A percentile compares a stretch with the other conserved stretches of the same genome.
Evolutionary conservation across 768 basidiomycete species (phyloP).

Genomic region (Suillus americanus): DNA sequence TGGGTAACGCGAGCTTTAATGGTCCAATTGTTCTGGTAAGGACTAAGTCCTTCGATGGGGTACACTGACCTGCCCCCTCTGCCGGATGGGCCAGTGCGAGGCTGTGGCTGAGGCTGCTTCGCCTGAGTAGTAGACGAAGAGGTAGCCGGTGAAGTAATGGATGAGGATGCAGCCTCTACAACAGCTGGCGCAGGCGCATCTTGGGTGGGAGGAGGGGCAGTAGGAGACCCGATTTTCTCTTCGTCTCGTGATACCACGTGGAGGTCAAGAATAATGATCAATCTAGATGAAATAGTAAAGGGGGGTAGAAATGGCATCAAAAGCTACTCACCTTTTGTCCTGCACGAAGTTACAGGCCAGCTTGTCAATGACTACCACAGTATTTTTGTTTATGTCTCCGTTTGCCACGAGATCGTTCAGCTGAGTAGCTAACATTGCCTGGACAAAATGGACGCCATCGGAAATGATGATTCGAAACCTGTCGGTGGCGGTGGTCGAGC

Average conservation of each 20-base stretch:
- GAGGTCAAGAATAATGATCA: slow-evolving; percentile 78
- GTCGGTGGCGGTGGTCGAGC: slow-evolving; percentile 40
- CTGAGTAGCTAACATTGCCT: slow-evolving; percentile 94
- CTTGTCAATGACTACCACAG: slow-evolving; percentile 68
- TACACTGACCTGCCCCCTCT: slow-evolving; percentile 41
- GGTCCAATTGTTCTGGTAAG: slow-evolving; percentile 98
- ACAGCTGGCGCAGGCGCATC: slow-evolving; percentile 25
- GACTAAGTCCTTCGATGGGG: slow-evolving; percentile 93
- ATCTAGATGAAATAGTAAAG: slow-evolving; percentile 40
- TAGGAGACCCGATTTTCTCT: slow-evolving; percentile 77
- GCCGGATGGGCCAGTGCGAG: slow-evolving; percentile 16
- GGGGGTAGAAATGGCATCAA: not conserved
- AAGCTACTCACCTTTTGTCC: slow-evolving; percentile 67
- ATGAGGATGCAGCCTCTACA: slow-evolving; percentile 28
- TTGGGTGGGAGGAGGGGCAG: slow-evolving; percentile 36
- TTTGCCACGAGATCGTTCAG: slow-evolving; percentile 74
- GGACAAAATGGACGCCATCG: slow-evolving; percentile 83
- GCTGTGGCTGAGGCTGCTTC: not conserved
- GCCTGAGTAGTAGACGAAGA: slow-evolving; percentile 19
- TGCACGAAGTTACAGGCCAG: slow-evolving; percentile 84
- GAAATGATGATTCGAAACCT: slow-evolving; percentile 84
- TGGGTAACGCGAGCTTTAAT: slow-evolving; percentile 92
- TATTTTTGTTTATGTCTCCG: slow-evolving; percentile 60
- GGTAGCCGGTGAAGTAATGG: slow-evolving; percentile 27
- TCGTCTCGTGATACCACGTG: slow-evolving; percentile 50